Percentiles rank a stretch among this genome's conserved stretches.
Evolutionary conservation across 345 rosid genomes (phyloP).

Genomic region (Fremontodendron californicum): DNA sequence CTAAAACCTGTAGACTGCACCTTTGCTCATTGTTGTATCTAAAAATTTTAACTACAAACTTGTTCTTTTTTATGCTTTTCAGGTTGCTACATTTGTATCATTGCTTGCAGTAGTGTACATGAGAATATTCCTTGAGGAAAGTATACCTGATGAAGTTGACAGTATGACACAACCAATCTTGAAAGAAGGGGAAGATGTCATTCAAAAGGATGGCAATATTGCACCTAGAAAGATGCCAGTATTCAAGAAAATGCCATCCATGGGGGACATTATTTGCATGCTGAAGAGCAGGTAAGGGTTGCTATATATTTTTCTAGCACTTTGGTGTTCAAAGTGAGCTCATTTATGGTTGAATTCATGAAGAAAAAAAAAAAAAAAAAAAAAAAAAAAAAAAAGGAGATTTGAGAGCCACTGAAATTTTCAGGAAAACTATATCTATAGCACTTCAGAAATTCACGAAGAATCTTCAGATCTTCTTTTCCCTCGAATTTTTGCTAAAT

Average conservation of each 20-base stretch:
- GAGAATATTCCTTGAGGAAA: constrained; percentile 77
- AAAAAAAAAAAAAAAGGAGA: too few species aligned
- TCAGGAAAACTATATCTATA: too few species aligned
- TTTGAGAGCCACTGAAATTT: background rate
- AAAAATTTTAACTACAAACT: background rate
- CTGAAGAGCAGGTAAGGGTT: constrained; percentile 48
- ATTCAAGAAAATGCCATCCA: constrained; percentile 54
- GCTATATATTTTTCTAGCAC: background rate
- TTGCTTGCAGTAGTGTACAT: constrained; percentile 62
- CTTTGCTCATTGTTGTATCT: background rate
- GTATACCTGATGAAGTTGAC: constrained; percentile 13
- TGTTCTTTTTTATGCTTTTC: background rate
- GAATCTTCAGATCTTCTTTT: too few species aligned
- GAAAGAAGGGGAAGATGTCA: constrained; percentile 23
- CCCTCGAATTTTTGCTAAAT: too few species aligned
- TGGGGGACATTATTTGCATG: constrained; percentile 46
- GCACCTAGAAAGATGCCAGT: background rate
- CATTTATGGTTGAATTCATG: background rate
- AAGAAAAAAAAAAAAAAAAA: too few species aligned
- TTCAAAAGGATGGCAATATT: constrained; percentile 20
- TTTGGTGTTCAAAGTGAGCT: background rate
- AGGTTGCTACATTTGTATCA: constrained; percentile 62
- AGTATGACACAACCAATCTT: constrained; percentile 46
- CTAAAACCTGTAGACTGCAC: background rate
- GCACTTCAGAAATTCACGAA: too few species aligned